phyloP scores from a whole-genome alignment of 139 green algal genomes.

The Volvox africanus region DNA sequence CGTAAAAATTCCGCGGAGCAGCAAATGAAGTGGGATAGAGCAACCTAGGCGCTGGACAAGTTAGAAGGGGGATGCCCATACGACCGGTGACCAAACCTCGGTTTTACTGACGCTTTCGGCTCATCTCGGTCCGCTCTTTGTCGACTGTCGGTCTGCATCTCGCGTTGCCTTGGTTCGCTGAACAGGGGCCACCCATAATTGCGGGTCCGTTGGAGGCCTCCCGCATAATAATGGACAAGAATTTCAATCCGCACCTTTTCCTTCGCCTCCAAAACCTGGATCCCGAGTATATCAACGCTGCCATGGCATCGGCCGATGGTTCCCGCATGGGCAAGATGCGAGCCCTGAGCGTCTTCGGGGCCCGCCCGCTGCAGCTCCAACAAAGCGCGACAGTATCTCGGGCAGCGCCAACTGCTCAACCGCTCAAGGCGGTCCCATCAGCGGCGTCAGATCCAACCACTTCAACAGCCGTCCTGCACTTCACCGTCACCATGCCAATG shows the following conservation, averaged over 20 bases:
- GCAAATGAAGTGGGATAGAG: no score
- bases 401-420: no score
- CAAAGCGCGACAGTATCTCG: background rate
- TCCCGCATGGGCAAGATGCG: background rate
- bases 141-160: no score
- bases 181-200: slow-evolving; percentile 18
- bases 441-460: background rate
- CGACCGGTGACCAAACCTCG: no score
- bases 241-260: slow-evolving; percentile 45
- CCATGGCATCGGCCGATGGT: no score
- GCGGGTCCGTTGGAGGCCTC: background rate
- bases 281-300: background rate
- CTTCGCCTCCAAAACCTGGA: slow-evolving; percentile 20
- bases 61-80: no score
- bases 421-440: background rate
- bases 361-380: background rate
- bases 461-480: background rate
- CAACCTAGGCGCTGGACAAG: no score
- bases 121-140: no score
- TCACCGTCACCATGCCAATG: background rate
- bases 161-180: no score
- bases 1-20: no score
- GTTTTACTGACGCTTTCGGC: no score
- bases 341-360: background rate
- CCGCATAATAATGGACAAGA: slow-evolving; percentile 26